Evolutionary conservation across 140 eudicot species (phyloP), one percentile per base, ranked within the genome.

Genomic region (Erigeron philadelphicus): DNA sequence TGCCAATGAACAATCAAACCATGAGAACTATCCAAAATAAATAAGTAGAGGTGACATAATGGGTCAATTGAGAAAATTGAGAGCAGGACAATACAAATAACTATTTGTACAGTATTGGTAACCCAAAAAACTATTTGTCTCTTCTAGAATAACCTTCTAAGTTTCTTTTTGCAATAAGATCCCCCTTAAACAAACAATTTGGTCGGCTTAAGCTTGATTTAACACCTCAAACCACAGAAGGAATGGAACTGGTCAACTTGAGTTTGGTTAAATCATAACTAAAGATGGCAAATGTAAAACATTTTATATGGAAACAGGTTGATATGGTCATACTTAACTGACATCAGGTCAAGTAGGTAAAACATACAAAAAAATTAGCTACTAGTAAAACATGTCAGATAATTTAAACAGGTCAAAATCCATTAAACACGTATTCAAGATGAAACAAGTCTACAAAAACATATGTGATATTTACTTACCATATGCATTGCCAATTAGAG

Each of bases 401-500:
- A 3, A 4, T 53, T 4, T 7, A 15, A 53, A 53, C 59, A 16
- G 21, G 59, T 53, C 59, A 7, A 53, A 53, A 53, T 11, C 59
- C 23, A 53, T 53, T 53, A 7, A 16, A 53, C 25, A 15, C 1
- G 25, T 4, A 15, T 52, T 52, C 25, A 49, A 49, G 15, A 13
- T 15, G 13, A 4, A 45, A 62, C 59, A 68, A 53, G 72, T 50
- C 15, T n/a, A 31, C 57, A 68, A 56, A 47, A 17, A 56, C 13
- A 46, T 5, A 62, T 16, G 35, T 61, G 40, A 57, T 57, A 55
- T n/a, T 2, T 42, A 70, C 81, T 68, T 81, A 86, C 98, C 98
- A 70, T 91, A 91, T 48, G 98, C 98, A 80, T 91, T 76, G 76
- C 96, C 98, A 54, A 91, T 81, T 50, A 72, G 58, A 68, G 87